phyloP scores from a whole-genome alignment of 140 eudicot genomes.

The Bidens hawaiensis region DNA sequence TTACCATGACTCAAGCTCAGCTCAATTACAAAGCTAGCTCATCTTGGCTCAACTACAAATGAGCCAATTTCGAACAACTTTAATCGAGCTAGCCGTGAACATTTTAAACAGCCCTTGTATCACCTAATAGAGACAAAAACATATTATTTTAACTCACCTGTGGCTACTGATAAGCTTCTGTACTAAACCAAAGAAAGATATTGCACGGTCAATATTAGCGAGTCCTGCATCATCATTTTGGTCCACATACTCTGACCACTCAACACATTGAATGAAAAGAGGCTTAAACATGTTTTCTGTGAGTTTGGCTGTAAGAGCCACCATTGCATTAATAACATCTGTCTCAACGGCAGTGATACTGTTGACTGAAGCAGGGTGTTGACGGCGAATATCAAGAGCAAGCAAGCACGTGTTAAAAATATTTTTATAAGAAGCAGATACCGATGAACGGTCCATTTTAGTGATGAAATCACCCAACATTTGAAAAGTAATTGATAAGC shows the following conservation, averaged over 20 bases:
- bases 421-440: slow-evolving; percentile 50
- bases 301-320: slow-evolving; percentile 64
- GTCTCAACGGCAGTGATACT: slow-evolving; percentile 60
- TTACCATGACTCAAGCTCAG: too few relatives aligned
- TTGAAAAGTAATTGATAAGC: slow-evolving; percentile 61
- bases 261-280: slow-evolving; percentile 79
- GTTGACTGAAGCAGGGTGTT: slow-evolving; percentile 46
- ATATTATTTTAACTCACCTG: slow-evolving; percentile 48
- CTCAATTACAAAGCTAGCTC: too few relatives aligned
- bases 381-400: slow-evolving; percentile 86
- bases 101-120: too few relatives aligned
- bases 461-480: slow-evolving; percentile 57
- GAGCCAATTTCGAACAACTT: too few relatives aligned
- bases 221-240: slow-evolving; percentile 36
- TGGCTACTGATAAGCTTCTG: slow-evolving; percentile 78
- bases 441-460: slow-evolving; percentile 72
- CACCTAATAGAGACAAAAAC: too few relatives aligned
- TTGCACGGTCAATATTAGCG: slow-evolving; percentile 43
- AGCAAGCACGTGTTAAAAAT: slow-evolving; percentile 68
- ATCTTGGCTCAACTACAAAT: too few relatives aligned
- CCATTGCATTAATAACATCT: slow-evolving; percentile 59
- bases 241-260: slow-evolving; percentile 64
- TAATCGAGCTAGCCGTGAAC: too few relatives aligned
- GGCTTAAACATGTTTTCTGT: slow-evolving; percentile 97
- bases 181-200: slow-evolving; percentile 74